Base-by-base conservation (phyloP, 2,329 filamentous ascomycete genomes). In the Camptophora hylomeconis region DNA sequence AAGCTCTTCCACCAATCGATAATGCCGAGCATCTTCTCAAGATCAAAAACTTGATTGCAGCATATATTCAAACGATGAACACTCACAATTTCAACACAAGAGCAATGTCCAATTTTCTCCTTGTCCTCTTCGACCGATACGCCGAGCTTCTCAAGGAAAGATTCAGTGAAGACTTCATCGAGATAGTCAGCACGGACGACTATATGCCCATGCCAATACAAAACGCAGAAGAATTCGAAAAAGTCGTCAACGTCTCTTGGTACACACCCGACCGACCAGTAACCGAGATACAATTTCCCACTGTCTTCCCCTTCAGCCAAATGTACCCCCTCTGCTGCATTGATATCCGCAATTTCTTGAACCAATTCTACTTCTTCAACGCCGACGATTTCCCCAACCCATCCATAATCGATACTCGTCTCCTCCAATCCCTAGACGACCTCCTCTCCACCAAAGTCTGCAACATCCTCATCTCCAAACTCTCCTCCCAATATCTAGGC, bases 181-280 rank as follows among this genome's bases (percentile, higher is more conserved):
- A 95, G 59, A 77, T 79, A 42, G 72, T 79, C 14, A 65, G 81
- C n/a, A 94, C 83, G 1, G 89, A 98, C 51, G 89, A 98, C 54
- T 98, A 98, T 56, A 98, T 98, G 87, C 92, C 89, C 2, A 95
- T 98, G 89, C 81, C 83, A 2, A 92, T 95, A 51, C 82, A 84
- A 46, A 84, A 79, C 12, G 57, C 68, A 10, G 86, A 93, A 45
- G 86, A 95, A 48, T 95, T 92, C 49, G 82, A 92, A 46, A 93
- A 94, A 47, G 87, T 98, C 19, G 72, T 94, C 40, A 89, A 84
- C 37, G 84, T 95, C 36, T 92, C 80, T 57, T 98, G 87, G 87
- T 95, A 93, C 52, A 77, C 72, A 1, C 86, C 86, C 23, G 83
- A 92, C 17, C 83, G 80, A 44, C 60, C 75, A 11, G 59, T 69